Conservation (phyloP, 768 basidiomycete species). For the Boletus pseudo-olivaceus region DNA sequence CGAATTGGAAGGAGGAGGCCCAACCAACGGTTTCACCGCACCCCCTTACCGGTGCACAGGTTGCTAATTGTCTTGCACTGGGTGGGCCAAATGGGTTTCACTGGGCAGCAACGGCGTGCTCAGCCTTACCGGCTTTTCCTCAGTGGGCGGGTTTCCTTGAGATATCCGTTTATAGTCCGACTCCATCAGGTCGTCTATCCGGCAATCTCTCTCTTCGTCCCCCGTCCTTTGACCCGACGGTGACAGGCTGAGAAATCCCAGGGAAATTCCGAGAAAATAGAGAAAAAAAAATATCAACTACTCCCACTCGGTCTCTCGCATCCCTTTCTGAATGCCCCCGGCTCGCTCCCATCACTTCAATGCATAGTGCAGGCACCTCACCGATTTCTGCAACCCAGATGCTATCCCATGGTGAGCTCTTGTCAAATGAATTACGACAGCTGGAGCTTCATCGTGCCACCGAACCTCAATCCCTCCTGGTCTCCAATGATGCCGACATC, state of each 20-base stretch:
- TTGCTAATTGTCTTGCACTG: slow-evolving; percentile 10
- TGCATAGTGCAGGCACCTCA: not conserved
- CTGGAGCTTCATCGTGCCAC: slow-evolving; percentile 36
- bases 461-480: slow-evolving; percentile 1
- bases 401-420: slow-evolving; percentile 36
- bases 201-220: not conserved
- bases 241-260: not conserved
- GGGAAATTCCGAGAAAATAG: not conserved
- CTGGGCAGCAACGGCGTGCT: not conserved
- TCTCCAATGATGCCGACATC: slow-evolving; percentile 8
- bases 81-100: not conserved
- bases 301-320: not conserved
- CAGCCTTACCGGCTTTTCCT: not conserved
- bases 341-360: not conserved
- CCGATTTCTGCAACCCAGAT: slow-evolving; percentile 13
- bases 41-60: slow-evolving; percentile 15
- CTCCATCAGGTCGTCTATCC: slow-evolving; percentile 11
- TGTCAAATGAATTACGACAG: slow-evolving; percentile 46
- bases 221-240: not conserved
- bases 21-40: not conserved
- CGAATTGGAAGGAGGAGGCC: slow-evolving; percentile 17
- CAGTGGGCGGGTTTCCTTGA: slow-evolving; percentile 15
- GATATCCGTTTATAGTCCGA: slow-evolving; percentile 21
- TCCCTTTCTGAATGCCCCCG: not conserved
- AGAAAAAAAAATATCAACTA: not conserved